phyloP scores from a whole-genome alignment of 495 filamentous ascomycete genomes.

The Xylaria grammica region DNA sequence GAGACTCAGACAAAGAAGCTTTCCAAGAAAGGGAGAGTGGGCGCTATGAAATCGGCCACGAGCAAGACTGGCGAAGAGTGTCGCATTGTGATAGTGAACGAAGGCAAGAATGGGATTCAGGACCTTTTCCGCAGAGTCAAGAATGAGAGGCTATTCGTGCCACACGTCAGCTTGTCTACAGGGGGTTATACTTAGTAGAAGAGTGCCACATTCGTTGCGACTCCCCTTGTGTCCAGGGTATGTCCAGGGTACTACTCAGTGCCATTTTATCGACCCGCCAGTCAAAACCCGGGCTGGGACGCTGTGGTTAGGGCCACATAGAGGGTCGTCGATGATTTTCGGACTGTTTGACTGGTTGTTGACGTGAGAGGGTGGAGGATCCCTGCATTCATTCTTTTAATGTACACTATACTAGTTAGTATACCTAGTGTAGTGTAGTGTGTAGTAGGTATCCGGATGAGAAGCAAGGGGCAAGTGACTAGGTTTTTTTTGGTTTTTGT shows the following conservation, averaged over 20 bases:
- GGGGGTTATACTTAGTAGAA: background rate
- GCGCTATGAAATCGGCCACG: background rate
- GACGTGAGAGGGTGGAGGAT: background rate
- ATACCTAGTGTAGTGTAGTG: background rate
- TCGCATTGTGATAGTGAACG: constrained; percentile 5
- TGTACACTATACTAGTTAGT: no score
- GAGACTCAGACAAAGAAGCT: constrained; percentile 11
- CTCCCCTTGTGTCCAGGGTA: background rate
- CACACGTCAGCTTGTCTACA: constrained; percentile 7
- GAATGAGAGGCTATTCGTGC: constrained; percentile 12
- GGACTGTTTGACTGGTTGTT: constrained; percentile 5
- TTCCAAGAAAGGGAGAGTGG: background rate
- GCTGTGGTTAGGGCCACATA: background rate
- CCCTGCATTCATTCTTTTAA: constrained; percentile 11
- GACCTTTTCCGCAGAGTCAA: background rate
- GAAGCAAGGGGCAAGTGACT: no score
- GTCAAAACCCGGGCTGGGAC: constrained; percentile 8
- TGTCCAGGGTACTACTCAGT: background rate
- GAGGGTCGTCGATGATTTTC: background rate
- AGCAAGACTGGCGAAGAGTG: background rate
- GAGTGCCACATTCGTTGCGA: background rate
- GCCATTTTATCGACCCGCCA: background rate
- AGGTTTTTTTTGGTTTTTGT: no score
- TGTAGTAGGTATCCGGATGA: no score
- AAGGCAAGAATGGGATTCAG: background rate